Evolutionary conservation across 805 yeast species (phyloP), one percentile per base, ranked within the genome.

Genomic region (Monosporozyma unispora): DNA sequence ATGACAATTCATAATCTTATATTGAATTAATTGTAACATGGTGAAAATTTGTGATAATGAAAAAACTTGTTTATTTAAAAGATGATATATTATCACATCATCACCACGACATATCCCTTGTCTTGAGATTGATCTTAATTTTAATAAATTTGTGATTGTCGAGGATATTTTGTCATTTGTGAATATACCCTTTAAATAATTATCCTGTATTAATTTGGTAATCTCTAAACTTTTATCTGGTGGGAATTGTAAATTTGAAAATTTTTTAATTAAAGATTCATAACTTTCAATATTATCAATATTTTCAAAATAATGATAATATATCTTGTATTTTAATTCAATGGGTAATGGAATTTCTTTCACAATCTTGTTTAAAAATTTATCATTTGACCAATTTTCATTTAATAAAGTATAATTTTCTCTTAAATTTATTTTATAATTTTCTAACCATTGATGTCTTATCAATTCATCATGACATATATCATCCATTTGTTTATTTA

Each of bases 81-180:
- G 52, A 53, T 64, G 66, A 42, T 56, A 62, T 50, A 69, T 60
- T 19, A 69, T 37, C 18, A 63, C 33, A 48, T 62, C 68, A 54
- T 70, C 74, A 31, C 69, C 70, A 3, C 54, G 50, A 12, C 59
- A 55, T 18, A 70, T 46, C 2, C 74, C 74, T 19, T 59, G 58
- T 38, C 54, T 51, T 1, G 73, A 68, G 10, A 71, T 63, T 38
- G 68, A 58, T 55, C 67, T 67, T 46, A 70, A 47, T 54, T 67
- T 58, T 44, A 70, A 49, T 47, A 68, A 50, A 45, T 23, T 49
- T 46, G 7, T 44, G 43, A 29, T 46, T 48, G 11, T 37, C 27
- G 19, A 4, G 5, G 18, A 12, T 8, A 42, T 16, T 18, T 55
- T 53, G 9, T 50, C 49, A 22, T 46, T 12, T 12, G n/a, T 19